Evolutionary conservation across 2,329 filamentous ascomycete genomes (phyloP), one percentile per base, ranked within the genome.

Genomic region (Orbilia quercus): DNA sequence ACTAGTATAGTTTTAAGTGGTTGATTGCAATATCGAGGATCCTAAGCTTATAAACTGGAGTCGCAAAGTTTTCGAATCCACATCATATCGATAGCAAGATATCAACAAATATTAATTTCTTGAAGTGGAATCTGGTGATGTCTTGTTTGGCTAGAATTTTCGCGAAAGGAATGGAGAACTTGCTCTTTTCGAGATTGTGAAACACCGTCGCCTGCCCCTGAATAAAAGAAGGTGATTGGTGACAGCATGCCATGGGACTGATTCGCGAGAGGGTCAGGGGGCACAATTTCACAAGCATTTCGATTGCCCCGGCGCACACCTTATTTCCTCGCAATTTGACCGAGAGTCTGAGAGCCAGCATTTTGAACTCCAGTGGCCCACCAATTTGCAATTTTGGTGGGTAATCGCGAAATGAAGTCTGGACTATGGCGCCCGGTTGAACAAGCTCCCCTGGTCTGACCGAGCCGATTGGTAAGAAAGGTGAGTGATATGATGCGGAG

Each of bases 331-430:
- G 51, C 42, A 59, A 58, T 58, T 58, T 67, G 53, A 36, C 53
- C 59, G 59, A 34, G 22, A 12, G 16, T 7, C 20, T 14, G 34
- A 45, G 51, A 53, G 63, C 40, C 51, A 51, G 63, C 59, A 45
- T 53, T 45, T 58, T 54, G 42, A 66, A 44, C 44, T 31, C 38
- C 44, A 59, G 44, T 22, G 59, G 40, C 51, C 23, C 51, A 57
- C 11, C n/a, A 31, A n/a, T n/a, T 57, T 25, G 63, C 45, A 67
- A 67, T 67, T 59, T 67, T 53, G 53, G 44, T 59, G 63, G 59
- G 53, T 53, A 58, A 59, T 48, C 53, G 63, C 63, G 63, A 67
- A 67, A 67, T 67, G 63, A 40, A 22, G 23, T 50, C 50, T 57
- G 38, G 40, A 47, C 28, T 20, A 55, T 65, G 48, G 34, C 60